Base-by-base conservation (phyloP, 768 basidiomycete genomes). In the Agrocybe chaxingu region DNA sequence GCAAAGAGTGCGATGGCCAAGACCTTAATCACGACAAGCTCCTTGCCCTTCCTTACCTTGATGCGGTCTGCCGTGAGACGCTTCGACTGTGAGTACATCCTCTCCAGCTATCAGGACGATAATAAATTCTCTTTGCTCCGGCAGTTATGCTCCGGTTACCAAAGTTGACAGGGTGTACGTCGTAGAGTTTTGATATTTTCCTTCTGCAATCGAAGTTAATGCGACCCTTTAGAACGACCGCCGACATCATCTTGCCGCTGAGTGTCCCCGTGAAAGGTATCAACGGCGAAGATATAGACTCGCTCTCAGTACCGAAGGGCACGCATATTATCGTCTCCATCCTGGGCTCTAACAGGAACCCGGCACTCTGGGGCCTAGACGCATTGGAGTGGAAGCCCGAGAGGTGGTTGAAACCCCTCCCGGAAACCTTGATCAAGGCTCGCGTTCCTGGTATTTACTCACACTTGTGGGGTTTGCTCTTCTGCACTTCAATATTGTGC, bases 351-450 rank as follows among this genome's bases (percentile, higher is more conserved):
- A 79, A 78, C 54, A 58, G 67, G 7, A 70, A 72, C 54, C 63
- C 63, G 16, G 64, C 59, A 0, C 51, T 77, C 5, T 78, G 76
- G 76, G 78, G 77, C 6, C 56, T 59, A n/a, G 76, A 79, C 47
- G 68, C 72, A 4, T 48, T 57, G 10, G 70, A 77, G 46, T 78
- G 75, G 75, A 77, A 75, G 52, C 78, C 77, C 0, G 75, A 78
- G 52, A 63, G 78, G n/a, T 79, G 77, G 78, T 61, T 77, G 0
- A 55, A 60, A 1, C 66, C 66, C 0, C 62, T 75, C 11, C 75
- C 73, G 7, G 59, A 67, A 8, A 47, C 54, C 24, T 57, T 77
- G 1, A 50, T 49, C 1, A 62, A 69, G 9, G 72, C 74, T 3
- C 69, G 63, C 19, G 62, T 75, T 8, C 75, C 77, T 3, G 76